A percentile compares a stretch with the other conserved stretches of the same genome.
Evolutionary conservation across 345 rosid genomes (phyloP).

Genomic region (Erysimum cheiranthoides): DNA sequence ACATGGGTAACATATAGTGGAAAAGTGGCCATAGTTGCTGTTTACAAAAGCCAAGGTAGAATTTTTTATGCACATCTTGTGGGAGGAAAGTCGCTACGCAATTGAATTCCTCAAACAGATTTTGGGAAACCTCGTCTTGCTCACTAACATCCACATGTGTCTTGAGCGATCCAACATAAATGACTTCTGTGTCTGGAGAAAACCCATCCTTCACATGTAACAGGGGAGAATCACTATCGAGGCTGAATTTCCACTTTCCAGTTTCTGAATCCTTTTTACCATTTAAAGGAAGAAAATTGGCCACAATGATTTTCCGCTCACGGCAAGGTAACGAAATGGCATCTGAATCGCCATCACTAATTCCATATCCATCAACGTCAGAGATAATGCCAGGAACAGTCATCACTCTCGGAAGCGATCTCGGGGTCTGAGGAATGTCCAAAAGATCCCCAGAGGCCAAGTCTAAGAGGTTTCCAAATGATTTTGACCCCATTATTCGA

Average conservation of each 20-base stretch:
- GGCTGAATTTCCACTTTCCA: slow-evolving; percentile 48
- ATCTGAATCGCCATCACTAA: slow-evolving; percentile 43
- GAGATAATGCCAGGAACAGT: slow-evolving; percentile 64
- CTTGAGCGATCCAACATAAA: slow-evolving; percentile 56
- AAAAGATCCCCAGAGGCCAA: slow-evolving; percentile 66
- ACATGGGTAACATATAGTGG: slow-evolving; percentile 59
- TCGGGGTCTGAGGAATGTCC: slow-evolving; percentile 60
- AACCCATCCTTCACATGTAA: slow-evolving; percentile 56
- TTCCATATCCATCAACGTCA: slow-evolving; percentile 52
- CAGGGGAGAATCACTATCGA: slow-evolving; percentile 51
- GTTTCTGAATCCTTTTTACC: slow-evolving; percentile 47
- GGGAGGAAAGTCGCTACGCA: slow-evolving; percentile 59
- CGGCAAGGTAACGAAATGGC: slow-evolving; percentile 35
- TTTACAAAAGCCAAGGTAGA: slow-evolving; percentile 58
- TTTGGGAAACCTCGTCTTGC: slow-evolving; percentile 57
- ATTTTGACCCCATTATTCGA: slow-evolving; percentile 63
- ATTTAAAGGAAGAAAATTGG: slow-evolving; percentile 56
- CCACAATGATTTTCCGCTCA: slow-evolving; percentile 48
- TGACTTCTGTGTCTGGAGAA: slow-evolving; percentile 48
- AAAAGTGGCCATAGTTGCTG: slow-evolving; percentile 59
- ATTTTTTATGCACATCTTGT: slow-evolving; percentile 51
- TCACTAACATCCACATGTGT: slow-evolving; percentile 48
- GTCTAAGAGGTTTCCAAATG: slow-evolving; percentile 65
- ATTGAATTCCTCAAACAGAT: slow-evolving; percentile 48
- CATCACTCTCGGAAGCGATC: slow-evolving; percentile 61